Evolutionary conservation across 805 yeast genomes (phyloP), one percentile per base, ranked within the genome.

Genomic region (Alloascoidea africana): DNA sequence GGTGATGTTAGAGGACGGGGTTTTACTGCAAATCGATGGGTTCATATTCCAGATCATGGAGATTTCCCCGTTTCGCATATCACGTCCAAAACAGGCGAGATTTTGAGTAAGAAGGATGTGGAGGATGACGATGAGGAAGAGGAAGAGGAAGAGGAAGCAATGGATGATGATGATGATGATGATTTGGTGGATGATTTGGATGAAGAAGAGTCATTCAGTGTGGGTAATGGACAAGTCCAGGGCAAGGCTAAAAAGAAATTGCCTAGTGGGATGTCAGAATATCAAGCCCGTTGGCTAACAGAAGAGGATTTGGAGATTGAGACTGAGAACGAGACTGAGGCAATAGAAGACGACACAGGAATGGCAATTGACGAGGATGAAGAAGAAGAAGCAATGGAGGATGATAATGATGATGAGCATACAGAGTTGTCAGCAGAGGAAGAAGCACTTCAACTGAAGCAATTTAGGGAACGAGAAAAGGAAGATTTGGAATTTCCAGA

Each of bases 401-500:
- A 49, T 32, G 55, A 47, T n/a, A 50, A 44, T 16, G 46, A 35
- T 5, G 45, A 32, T 4, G 17, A 18, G 14, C 77, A 75, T 51
- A 75, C 74, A 39, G 95, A 85, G 27, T 59, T 85, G 37, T 62
- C 79, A 1, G 75, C 78, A 23, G 95, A 83, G 48, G 96, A 85
- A 48, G 96, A 84, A 54, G 75, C 73, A 42, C 69, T 74, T 48
- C 96, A 87, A 57, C 63, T 85, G 43, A 61, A 68, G 40, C 70
- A 67, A 48, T 86, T 66, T 60, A 72, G 91, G 47, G 65, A 65
- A 32, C 56, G 72, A 43, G 95, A 76, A 46, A 70, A 70, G 42
- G 96, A 87, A 39, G 96, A 85, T 53, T 67, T 73, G 27, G 95
- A 87, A 49, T 91, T 86, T 65, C 97, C 97, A 0, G 99, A 91